Evolutionary conservation across 106 monocot species (phyloP), one percentile per base, ranked within the genome.

Genomic region (Allium fistulosum): DNA sequence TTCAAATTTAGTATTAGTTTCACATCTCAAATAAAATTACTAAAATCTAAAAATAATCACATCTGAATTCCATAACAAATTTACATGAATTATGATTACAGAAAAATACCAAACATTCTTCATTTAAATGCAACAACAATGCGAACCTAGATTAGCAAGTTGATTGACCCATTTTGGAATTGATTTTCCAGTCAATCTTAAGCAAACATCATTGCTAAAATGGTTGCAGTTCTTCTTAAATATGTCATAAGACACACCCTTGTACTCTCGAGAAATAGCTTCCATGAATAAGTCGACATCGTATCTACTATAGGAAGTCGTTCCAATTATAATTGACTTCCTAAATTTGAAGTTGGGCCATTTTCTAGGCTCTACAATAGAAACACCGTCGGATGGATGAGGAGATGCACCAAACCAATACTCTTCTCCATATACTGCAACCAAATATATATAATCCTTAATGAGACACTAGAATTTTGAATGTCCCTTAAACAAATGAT

Each of bases 91-190:
- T 22, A 22, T 22, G 22, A 22, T 22, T 22, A 22, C 22, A 22
- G 22, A 22, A 22, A 22, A 22, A 22, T 22, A 22, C 1, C 22
- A 22, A 22, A 22, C 22, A 22, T 22, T 1, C 22, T 22, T 22
- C n/a, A n/a, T n/a, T 22, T 22, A 22, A 22, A 22, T 22, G 22
- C 22, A 22, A 22, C 22, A 22, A 22, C 22, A 22, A 22, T 22
- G 22, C 70, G 3, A 68, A 82, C 86, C 86, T 71, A 86, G 69
- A 68, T 77, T 73, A 11, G 86, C 86, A 62, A 86, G 82, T 55
- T 82, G 73, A 65, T 86, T 86, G 49, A 86, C 82, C 86, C 86
- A 86, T 63, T 75, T 76, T 46, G 86, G 86, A 59, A 86, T 86
- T 48, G 67, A 56, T 13, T 82, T 86, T 46, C 86, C 86, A 51